Evolutionary conservation across 192 early-diverging fungal genomes (phyloP), one percentile per base, ranked within the genome.

Genomic region (Coemansia sp.): DNA sequence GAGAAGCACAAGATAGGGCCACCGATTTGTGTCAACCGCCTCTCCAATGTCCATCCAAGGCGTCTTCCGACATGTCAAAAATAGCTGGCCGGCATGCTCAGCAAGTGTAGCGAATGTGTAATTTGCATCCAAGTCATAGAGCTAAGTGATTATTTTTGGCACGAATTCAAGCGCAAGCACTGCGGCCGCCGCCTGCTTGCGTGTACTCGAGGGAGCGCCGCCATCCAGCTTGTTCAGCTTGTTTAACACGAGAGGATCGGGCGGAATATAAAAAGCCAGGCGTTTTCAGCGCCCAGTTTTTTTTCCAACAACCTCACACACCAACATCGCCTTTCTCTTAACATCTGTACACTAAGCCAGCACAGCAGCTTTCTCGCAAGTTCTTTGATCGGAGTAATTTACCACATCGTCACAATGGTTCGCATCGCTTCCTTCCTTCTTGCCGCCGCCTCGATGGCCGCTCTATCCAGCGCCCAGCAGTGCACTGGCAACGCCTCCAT

Each of bases 401-500:
- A 32, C 35, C 29, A 12, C 26, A 38, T 38, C 17, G 10, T 25
- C 25, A 46, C 15, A 62, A 75, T 75, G 71, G 55, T 58, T 32
- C 60, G 71, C 54, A 53, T 75, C 64, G 34, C 60, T 21, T 21
- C 57, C 20, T 51, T 50, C 25, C 34, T 65, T 28, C 35, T 65
- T 5, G 53, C 45, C 28, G 39, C 53, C 50, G 62, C 62, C 28
- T 32, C 68, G 10, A 21, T 64, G 20, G 61, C 58, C 34, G 34
- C 52, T 34, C n/a, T 53, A 3, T 34, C 50, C 23, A 54, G 19
- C 46, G 73, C 58, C 45, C 48, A 64, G 38, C 60, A 69, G 55
- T 77, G 74, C 62, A 55, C 50, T 1, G 74, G 74, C 5, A 77
- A 70, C 45, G 43, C 48, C 1, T 70, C 74, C 45, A 70, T 58